A percentile compares a stretch with the other conserved stretches of the same genome.
Conservation (phyloP, 2,329 filamentous ascomycete genomes). For the Aureobasidium sp. region DNA sequence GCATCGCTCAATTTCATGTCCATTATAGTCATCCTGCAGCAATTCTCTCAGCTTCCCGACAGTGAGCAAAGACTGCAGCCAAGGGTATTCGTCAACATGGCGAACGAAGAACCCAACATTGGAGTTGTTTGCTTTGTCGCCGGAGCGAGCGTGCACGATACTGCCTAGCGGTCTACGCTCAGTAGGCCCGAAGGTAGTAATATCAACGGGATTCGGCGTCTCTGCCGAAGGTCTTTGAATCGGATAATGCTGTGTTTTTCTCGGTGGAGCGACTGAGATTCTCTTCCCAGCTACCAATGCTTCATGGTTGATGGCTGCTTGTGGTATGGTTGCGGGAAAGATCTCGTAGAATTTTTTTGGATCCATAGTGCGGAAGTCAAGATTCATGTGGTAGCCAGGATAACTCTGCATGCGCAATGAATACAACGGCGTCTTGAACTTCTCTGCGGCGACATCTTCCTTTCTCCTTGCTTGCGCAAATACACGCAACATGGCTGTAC, state of each 20-base stretch:
- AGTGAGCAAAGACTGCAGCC: constrained; percentile 35
- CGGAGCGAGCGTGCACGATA: constrained; percentile 37
- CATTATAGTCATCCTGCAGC: constrained; percentile 37
- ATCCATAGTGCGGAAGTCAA: constrained; percentile 31
- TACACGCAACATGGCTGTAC: constrained; percentile 36
- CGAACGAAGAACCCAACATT: constrained; percentile 48
- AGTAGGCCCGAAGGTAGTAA: constrained; percentile 40
- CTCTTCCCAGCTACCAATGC: constrained; percentile 8
- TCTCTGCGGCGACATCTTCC: constrained; percentile 31
- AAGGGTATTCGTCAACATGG: constrained; percentile 35
- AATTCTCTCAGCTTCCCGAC: constrained; percentile 31
- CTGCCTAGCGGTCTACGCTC: constrained; percentile 41
- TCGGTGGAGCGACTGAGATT: constrained; percentile 13
- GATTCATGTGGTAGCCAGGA: constrained; percentile 34
- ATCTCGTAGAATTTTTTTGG: constrained; percentile 27
- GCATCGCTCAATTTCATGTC: constrained; percentile 41
- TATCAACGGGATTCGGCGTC: constrained; percentile 30
- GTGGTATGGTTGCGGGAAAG: constrained; percentile 32
- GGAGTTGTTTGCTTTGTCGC: constrained; percentile 38
- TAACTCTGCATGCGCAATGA: constrained; percentile 37
- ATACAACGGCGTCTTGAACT: constrained; percentile 32
- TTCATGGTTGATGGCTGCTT: constrained; percentile 32
- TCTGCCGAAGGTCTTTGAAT: constrained; percentile 33
- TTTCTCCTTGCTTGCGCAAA: constrained; percentile 38
- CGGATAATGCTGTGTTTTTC: constrained; percentile 20